Evolutionary conservation across 2,329 filamentous ascomycete species (phyloP).

Genomic region (Fusarium luffae): DNA sequence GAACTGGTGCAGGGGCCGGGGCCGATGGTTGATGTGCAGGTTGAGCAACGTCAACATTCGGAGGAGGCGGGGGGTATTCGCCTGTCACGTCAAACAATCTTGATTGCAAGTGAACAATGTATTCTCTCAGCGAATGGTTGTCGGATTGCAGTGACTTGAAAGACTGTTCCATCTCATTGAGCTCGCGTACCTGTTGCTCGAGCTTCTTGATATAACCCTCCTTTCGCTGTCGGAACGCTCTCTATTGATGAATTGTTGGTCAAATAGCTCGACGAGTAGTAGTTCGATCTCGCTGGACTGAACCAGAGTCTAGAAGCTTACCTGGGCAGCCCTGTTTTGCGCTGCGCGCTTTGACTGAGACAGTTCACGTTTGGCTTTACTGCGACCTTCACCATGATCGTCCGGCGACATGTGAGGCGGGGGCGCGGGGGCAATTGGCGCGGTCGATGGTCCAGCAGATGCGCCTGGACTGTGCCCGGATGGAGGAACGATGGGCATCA

Average conservation of each 20-base stretch:
- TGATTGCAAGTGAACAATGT: constrained; percentile 90
- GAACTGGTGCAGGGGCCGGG: constrained; percentile 36
- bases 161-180: constrained; percentile 77
- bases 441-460: constrained; percentile 43
- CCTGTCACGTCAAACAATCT: constrained; percentile 84
- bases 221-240: constrained; percentile 96
- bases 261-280: background rate
- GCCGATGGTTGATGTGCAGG: constrained; percentile 42
- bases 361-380: constrained; percentile 88
- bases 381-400: constrained; percentile 67
- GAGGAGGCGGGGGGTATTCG: constrained; percentile 85
- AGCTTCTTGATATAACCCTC: constrained; percentile 98
- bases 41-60: constrained; percentile 75
- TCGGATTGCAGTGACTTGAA: constrained; percentile 87
- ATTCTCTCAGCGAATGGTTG: constrained; percentile 91
- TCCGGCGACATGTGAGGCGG: constrained; percentile 41
- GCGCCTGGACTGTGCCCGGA: constrained; percentile 48
- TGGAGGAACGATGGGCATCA: constrained; percentile 54
- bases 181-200: constrained; percentile 91
- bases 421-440: constrained; percentile 50
- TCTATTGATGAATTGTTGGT: constrained; percentile 62
- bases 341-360: constrained; percentile 96
- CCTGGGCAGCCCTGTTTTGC: constrained; percentile 96
- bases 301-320: constrained; percentile 58
- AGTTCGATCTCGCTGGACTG: background rate